These are phyloP conservation scores for Ceratocystis alfenasii DNA, from an alignment of 2,329 filamentous ascomycete genomes.

Conservation along the genomic window DNA sequence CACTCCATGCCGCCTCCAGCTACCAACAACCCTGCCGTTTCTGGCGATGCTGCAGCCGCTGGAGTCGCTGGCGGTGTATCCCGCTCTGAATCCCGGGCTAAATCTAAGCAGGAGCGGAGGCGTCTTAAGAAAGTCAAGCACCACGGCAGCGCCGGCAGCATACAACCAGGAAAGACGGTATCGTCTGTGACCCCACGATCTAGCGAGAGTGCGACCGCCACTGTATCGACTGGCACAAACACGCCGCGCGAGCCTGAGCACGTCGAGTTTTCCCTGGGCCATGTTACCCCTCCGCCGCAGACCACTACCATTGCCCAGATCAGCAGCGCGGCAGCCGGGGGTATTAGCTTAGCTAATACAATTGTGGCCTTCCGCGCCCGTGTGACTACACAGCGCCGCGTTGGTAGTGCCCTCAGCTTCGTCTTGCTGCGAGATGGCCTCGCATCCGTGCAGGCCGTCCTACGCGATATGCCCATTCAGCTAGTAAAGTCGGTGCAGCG, in stretches of 20 bases:
- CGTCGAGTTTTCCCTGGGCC: constrained; percentile 9
- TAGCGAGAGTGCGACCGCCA: neutral
- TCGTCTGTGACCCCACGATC: neutral
- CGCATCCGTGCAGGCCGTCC: constrained; percentile 70
- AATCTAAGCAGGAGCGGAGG: neutral
- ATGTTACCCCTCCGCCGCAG: constrained; percentile 28
- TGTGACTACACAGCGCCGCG: constrained; percentile 65
- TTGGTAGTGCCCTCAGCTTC: constrained; percentile 75
- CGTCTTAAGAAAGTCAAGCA: neutral
- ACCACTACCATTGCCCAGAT: constrained; percentile 32
- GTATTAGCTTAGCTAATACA: constrained; percentile 24
- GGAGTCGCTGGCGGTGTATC: neutral
- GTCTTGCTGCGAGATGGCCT: constrained; percentile 76
- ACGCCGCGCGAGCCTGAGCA: neutral
- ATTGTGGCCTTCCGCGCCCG: constrained; percentile 35
- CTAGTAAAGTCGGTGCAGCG: constrained; percentile 85
- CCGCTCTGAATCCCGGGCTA: neutral
- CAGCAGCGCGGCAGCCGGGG: constrained; percentile 29
- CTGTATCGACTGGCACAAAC: neutral
- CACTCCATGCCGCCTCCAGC: neutral
- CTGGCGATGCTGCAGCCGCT: neutral
- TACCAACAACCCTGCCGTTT: neutral
- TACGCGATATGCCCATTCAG: constrained; percentile 38
- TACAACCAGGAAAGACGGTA: neutral
- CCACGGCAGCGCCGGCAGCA: neutral